Percentiles rank a stretch among this genome's conserved stretches.
These are phyloP conservation scores for Filosporella fistucella DNA, from an alignment of 495 filamentous ascomycete species.

Conservation along the genomic window DNA sequence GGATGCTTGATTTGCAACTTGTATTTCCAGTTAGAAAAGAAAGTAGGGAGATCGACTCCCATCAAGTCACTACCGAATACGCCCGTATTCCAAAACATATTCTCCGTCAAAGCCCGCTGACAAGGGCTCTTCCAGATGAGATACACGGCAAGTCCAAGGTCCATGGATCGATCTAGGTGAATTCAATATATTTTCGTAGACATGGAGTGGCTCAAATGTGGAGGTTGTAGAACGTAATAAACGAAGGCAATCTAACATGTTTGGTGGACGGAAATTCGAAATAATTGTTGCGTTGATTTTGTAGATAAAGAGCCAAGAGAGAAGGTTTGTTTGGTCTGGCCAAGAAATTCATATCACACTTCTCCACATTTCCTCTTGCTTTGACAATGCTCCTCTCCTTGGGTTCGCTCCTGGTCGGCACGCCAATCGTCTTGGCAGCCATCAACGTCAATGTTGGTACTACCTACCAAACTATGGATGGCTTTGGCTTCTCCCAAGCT, in stretches of 20 bases:
- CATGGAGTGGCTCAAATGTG: not conserved
- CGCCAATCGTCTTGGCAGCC: not conserved
- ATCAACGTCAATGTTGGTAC: not conserved
- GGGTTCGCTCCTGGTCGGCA: not conserved
- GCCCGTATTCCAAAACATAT: too few relatives aligned
- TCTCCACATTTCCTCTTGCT: not conserved
- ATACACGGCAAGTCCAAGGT: too few relatives aligned
- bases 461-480: not conserved
- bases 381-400: not conserved
- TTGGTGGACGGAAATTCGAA: not conserved
- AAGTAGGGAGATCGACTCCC: too few relatives aligned
- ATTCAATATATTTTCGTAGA: not conserved
- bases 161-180: too few relatives aligned
- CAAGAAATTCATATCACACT: too few relatives aligned
- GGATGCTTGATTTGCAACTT: too few relatives aligned
- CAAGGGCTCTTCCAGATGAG: too few relatives aligned
- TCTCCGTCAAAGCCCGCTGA: too few relatives aligned
- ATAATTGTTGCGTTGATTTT: not conserved
- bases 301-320: not conserved
- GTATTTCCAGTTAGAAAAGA: too few relatives aligned
- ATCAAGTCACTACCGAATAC: too few relatives aligned
- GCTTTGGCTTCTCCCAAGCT: not conserved
- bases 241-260: not conserved
- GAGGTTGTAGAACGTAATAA: not conserved
- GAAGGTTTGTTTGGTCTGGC: too few relatives aligned